Evolutionary conservation across 2,329 filamentous ascomycete genomes (phyloP).

Genomic region (Trichoderma sp.): DNA sequence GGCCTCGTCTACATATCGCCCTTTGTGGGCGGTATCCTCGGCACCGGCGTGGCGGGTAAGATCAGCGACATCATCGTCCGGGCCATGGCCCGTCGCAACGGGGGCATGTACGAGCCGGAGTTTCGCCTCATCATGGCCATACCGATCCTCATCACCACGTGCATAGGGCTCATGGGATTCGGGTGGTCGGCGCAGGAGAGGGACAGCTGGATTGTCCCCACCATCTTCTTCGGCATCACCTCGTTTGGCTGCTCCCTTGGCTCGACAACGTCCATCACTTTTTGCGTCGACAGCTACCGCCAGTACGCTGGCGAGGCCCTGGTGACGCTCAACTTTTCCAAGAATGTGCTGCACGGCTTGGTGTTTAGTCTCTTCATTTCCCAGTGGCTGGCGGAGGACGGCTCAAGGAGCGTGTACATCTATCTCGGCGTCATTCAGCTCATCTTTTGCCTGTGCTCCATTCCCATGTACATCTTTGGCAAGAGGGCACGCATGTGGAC

Average conservation of each 20-base stretch:
- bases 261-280: conserved; percentile 89
- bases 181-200: conserved; percentile 83
- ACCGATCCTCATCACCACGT: conserved; percentile 76
- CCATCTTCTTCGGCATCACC: conserved; percentile 87
- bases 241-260: conserved; percentile 91
- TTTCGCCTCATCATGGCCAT: conserved; percentile 87
- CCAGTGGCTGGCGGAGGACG: conserved; percentile 75
- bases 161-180: conserved; percentile 88
- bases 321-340: conserved; percentile 91
- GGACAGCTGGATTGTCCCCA: conserved; percentile 88
- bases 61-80: conserved; percentile 84
- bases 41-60: conserved; percentile 88
- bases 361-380: conserved; percentile 89
- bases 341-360: conserved; percentile 90
- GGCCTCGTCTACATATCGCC: conserved; percentile 89
- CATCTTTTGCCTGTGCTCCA: conserved; percentile 69
- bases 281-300: conserved; percentile 89
- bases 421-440: conserved; percentile 86
- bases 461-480: conserved; percentile 93
- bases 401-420: conserved; percentile 76
- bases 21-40: conserved; percentile 83
- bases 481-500: conserved; percentile 96
- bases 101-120: conserved; percentile 93
- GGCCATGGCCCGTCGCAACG: conserved; percentile 79
- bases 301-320: conserved; percentile 93